Evolutionary conservation across 306 rosid species (phyloP).

Genomic region (Vigna hirtella): DNA sequence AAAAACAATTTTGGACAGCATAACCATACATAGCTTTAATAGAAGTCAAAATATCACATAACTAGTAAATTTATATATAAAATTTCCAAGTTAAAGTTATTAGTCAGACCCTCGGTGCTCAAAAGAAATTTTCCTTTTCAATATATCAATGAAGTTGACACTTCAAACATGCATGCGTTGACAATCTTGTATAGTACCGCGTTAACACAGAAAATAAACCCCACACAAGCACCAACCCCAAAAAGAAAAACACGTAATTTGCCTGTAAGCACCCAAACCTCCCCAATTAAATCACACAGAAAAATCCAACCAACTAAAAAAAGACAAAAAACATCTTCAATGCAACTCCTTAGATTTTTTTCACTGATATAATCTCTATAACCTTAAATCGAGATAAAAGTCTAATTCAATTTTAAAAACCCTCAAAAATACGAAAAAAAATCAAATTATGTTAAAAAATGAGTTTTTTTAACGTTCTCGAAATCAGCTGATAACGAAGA

Average conservation of each 20-base stretch:
- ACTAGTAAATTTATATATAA: not conserved
- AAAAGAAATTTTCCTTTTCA: not conserved
- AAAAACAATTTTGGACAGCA: constrained; percentile 19
- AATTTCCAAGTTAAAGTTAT: not conserved
- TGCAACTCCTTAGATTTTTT: not conserved
- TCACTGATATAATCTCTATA: too few relatives aligned
- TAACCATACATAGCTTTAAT: not conserved
- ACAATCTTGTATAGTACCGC: constrained; percentile 6
- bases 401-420: not conserved
- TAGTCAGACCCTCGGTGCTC: not conserved
- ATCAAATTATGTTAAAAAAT: not conserved
- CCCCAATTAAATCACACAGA: not conserved
- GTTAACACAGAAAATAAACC: constrained; percentile 3
- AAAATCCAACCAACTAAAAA: not conserved
- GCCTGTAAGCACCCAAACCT: not conserved
- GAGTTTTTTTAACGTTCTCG: not conserved
- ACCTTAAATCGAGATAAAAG: not conserved
- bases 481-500: constrained; percentile 14
- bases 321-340: not conserved
- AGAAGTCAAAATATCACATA: not conserved
- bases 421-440: not conserved
- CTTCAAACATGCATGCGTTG: constrained; percentile 29
- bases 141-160: constrained; percentile 20
- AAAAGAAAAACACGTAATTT: constrained; percentile 7
- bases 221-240: not conserved